These are phyloP conservation scores for Scolecobasidium constrictum DNA, from an alignment of 2,329 filamentous ascomycete genomes.

Conservation along the genomic window DNA sequence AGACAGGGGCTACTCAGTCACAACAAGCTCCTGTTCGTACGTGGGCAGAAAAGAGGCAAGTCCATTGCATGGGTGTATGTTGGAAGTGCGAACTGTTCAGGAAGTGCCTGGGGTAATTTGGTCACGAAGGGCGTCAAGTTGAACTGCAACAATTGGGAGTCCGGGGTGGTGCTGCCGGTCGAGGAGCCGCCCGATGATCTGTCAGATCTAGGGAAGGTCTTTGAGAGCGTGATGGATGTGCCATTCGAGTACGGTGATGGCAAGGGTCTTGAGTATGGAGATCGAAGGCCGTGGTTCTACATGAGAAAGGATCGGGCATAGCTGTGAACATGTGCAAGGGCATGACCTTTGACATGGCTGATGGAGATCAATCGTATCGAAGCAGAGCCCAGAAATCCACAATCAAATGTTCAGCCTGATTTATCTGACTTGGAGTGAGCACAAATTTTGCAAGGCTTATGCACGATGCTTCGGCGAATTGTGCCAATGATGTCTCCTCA, in stretches of 20 bases:
- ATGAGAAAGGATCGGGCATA: neutral
- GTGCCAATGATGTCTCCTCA: too few relatives aligned
- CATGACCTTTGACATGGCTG: neutral
- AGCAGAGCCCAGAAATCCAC: neutral
- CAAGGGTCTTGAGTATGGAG: neutral
- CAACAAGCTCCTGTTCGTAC: constrained; percentile 44
- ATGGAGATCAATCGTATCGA: neutral
- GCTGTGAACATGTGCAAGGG: neutral
- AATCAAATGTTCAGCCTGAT: neutral
- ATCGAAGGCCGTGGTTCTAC: constrained; percentile 5
- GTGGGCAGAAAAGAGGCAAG: constrained; percentile 16
- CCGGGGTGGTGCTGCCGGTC: constrained; percentile 69
- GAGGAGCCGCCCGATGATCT: neutral
- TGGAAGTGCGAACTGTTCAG: constrained; percentile 84
- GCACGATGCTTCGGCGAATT: too few relatives aligned
- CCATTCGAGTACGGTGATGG: constrained; percentile 1
- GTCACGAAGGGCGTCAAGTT: constrained; percentile 59
- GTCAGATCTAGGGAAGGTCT: constrained; percentile 1
- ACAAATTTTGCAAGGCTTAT: neutral
- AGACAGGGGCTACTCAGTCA: constrained; percentile 71
- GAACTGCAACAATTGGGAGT: constrained; percentile 90
- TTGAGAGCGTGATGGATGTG: constrained; percentile 1
- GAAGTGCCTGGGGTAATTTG: constrained; percentile 85
- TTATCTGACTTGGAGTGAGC: neutral
- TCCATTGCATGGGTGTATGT: constrained; percentile 65